phyloP scores from a whole-genome alignment of 2,329 filamentous ascomycete genomes.

The Ascosphaera apis region DNA sequence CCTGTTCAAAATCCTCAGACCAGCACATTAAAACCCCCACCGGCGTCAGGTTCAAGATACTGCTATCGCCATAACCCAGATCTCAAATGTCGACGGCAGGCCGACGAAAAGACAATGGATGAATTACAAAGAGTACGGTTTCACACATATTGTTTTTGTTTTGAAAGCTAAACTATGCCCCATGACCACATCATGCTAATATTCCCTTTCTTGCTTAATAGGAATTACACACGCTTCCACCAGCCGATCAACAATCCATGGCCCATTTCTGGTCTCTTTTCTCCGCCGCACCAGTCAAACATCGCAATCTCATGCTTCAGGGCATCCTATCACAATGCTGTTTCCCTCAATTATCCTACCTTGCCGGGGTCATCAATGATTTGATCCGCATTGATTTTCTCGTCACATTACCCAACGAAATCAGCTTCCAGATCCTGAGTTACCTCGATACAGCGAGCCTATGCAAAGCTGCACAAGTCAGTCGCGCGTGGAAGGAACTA shows the following conservation, averaged over 20 bases:
- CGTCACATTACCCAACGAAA: constrained; percentile 63
- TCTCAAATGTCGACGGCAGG: constrained; percentile 75
- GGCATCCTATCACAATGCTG: constrained; percentile 93
- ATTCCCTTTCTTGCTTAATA: constrained; percentile 13
- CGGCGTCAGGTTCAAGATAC: constrained; percentile 51
- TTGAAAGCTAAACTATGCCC: constrained; percentile 1
- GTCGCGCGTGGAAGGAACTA: constrained; percentile 60
- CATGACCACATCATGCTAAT: constrained; percentile 1
- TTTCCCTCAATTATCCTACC: constrained; percentile 85
- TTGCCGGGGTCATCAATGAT: constrained; percentile 75
- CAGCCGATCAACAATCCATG: constrained; percentile 80
- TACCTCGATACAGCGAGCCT: constrained; percentile 84
- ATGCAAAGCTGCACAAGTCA: constrained; percentile 90
- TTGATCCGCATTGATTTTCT: constrained; percentile 97
- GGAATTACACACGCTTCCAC: constrained; percentile 62
- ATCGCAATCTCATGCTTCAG: constrained; percentile 87
- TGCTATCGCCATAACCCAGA: constrained; percentile 92
- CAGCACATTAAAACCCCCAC: constrained; percentile 51
- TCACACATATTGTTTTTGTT: too few species aligned
- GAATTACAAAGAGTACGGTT: constrained; percentile 62
- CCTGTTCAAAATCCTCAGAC: constrained; percentile 61
- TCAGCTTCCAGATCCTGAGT: constrained; percentile 81
- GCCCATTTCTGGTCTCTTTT: constrained; percentile 96
- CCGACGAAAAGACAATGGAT: constrained; percentile 91
- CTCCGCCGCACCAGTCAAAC: constrained; percentile 80